Evolutionary conservation across 2,329 filamentous ascomycete genomes (phyloP).

Genomic region (Trichophyton schoenleinii): DNA sequence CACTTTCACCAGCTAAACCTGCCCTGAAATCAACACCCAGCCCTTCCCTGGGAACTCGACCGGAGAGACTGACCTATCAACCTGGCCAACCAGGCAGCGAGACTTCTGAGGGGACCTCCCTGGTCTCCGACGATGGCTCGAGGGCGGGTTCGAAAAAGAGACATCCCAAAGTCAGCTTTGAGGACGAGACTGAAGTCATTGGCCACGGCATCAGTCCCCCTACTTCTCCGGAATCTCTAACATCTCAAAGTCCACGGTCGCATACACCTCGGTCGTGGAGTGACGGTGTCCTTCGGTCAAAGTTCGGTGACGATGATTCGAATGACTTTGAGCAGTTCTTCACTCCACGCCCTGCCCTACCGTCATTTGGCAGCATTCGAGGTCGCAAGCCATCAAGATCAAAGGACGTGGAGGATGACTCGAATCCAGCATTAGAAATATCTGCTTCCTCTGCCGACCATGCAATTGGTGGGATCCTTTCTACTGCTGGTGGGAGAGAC

Average conservation of each 20-base stretch:
- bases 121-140: slow-evolving; percentile 33
- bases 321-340: slow-evolving; percentile 45
- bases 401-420: slow-evolving; percentile 4
- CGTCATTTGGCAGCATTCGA: slow-evolving; percentile 52
- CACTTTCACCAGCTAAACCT: slow-evolving; percentile 50
- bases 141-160: slow-evolving; percentile 39
- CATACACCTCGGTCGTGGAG: slow-evolving; percentile 20
- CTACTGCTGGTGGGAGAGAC: slow-evolving; percentile 29
- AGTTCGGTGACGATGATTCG: slow-evolving; percentile 18
- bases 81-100: slow-evolving; percentile 36
- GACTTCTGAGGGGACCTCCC: slow-evolving; percentile 44
- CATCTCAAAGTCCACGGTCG: not conserved
- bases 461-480: slow-evolving; percentile 38
- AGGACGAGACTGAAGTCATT: slow-evolving; percentile 42
- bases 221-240: slow-evolving; percentile 29
- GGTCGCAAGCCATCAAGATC: slow-evolving; percentile 24
- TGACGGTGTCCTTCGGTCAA: slow-evolving; percentile 15
- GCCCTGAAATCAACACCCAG: slow-evolving; percentile 38
- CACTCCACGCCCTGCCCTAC: slow-evolving; percentile 46
- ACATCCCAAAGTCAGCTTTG: slow-evolving; percentile 54
- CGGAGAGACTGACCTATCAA: slow-evolving; percentile 18
- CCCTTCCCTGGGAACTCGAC: slow-evolving; percentile 32
- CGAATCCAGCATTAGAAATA: slow-evolving; percentile 19
- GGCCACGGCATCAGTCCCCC: slow-evolving; percentile 33
- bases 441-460: slow-evolving; percentile 41